These are phyloP conservation scores for Vigna nakashimae DNA, from an alignment of 306 rosid genomes.

Conservation along the genomic window DNA sequence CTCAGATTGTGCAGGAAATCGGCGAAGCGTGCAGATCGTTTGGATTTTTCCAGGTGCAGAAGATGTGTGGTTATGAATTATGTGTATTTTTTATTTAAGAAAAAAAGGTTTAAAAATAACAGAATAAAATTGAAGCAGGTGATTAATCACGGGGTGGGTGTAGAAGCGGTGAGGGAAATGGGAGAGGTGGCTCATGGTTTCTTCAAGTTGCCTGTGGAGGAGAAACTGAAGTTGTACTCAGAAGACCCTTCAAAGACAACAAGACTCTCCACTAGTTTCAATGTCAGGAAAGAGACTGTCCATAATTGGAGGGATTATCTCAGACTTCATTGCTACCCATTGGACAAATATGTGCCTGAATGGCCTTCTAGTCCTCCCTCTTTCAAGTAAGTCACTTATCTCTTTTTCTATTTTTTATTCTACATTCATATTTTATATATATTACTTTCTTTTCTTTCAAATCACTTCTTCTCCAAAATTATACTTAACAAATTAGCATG, in stretches of 20 bases:
- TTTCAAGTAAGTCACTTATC: slow-evolving; percentile 63
- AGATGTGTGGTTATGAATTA: too few species aligned
- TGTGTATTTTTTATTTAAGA: too few species aligned
- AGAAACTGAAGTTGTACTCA: slow-evolving; percentile 85
- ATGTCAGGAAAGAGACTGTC: slow-evolving; percentile 71
- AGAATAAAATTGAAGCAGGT: slow-evolving; percentile 49
- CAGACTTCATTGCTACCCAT: slow-evolving; percentile 87
- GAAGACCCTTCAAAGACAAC: slow-evolving; percentile 85
- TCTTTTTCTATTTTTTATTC: too few species aligned
- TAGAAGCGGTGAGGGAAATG: slow-evolving; percentile 62
- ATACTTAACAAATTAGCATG: too few species aligned
- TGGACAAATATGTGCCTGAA: slow-evolving; percentile 65
- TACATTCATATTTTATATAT: too few species aligned
- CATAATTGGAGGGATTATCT: slow-evolving; percentile 98
- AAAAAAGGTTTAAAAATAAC: too few species aligned
- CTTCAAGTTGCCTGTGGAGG: slow-evolving; percentile 74
- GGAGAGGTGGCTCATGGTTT: slow-evolving; percentile 63
- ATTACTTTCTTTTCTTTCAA: too few species aligned
- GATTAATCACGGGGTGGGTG: slow-evolving; percentile 71
- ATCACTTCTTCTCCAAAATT: too few species aligned
- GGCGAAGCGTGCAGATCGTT: slow-evolving; percentile 73
- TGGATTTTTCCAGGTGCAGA: slow-evolving; percentile 82
- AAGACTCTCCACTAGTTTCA: slow-evolving; percentile 84
- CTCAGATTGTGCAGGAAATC: slow-evolving; percentile 47
- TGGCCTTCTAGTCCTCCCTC: slow-evolving; percentile 89